phyloP scores from a whole-genome alignment of 2,329 filamentous ascomycete species.

The Fusarium avenaceum region DNA sequence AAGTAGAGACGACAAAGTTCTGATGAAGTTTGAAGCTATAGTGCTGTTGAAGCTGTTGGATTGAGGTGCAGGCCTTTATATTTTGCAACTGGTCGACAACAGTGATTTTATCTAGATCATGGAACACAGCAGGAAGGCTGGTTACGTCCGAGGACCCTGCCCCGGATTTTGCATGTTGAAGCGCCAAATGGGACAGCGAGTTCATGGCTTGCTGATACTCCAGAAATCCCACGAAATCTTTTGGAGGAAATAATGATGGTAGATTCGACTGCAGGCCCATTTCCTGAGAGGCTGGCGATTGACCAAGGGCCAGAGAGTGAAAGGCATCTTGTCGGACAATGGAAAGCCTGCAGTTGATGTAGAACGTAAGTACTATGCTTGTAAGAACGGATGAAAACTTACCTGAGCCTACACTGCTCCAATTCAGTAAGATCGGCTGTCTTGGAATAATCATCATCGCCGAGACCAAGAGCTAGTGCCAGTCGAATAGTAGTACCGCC shows the following conservation, averaged over 20 bases:
- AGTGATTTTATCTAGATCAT: too few species aligned
- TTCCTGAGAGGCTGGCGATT: constrained; percentile 30
- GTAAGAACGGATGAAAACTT: rapidly evolving
- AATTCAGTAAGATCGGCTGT: not conserved
- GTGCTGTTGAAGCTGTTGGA: too few species aligned
- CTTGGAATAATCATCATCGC: constrained; percentile 2
- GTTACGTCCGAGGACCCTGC: constrained; percentile 34
- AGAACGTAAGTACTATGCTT: not conserved
- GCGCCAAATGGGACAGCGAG: constrained; percentile 29
- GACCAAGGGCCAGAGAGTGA: constrained; percentile 41
- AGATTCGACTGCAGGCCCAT: constrained; percentile 29
- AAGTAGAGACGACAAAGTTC: too few species aligned
- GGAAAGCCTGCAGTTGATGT: constrained; percentile 4
- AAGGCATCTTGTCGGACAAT: constrained; percentile 41
- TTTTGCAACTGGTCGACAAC: too few species aligned
- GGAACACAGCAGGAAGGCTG: too few species aligned
- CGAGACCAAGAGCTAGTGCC: constrained; percentile 33
- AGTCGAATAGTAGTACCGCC: constrained; percentile 37
- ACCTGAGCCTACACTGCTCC: constrained; percentile 29
- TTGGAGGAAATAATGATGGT: not conserved
- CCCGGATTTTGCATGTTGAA: not conserved
- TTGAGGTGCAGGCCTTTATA: too few species aligned
- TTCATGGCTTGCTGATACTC: constrained; percentile 38
- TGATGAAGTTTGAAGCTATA: too few species aligned
- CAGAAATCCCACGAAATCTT: not conserved